A percentile compares a stretch with the other conserved stretches of the same genome.
Conservation (phyloP, 768 basidiomycete species). For the Boletales sp. region DNA sequence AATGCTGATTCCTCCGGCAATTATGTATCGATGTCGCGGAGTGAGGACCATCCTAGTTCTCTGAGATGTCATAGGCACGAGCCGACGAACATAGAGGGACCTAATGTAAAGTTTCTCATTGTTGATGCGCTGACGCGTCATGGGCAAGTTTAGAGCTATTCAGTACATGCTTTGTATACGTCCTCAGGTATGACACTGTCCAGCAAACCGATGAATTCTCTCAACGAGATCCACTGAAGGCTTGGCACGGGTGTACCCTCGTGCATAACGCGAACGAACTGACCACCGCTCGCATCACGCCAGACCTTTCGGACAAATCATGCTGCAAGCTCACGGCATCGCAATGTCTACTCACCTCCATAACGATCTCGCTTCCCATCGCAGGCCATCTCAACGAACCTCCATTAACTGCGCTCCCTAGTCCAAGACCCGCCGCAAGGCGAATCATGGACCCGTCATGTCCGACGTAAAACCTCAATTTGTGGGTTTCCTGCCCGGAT, state of each 20-base stretch:
- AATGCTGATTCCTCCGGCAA: too few species aligned
- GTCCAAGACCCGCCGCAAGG: conserved; percentile 38
- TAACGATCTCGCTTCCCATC: conserved; percentile 41
- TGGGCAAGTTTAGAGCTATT: not conserved
- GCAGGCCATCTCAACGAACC: conserved; percentile 43
- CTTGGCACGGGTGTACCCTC: conserved; percentile 39
- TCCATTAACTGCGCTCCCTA: conserved; percentile 27
- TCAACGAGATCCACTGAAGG: conserved; percentile 36
- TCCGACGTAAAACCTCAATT: conserved; percentile 42
- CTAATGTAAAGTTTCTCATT: too few species aligned
- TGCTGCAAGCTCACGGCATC: not conserved
- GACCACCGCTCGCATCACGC: conserved; percentile 19
- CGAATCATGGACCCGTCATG: conserved; percentile 45
- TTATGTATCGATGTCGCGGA: too few species aligned
- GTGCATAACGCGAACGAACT: conserved; percentile 42
- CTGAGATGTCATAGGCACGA: too few species aligned
- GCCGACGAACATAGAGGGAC: too few species aligned
- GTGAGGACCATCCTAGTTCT: too few species aligned
- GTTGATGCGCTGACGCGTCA: too few species aligned
- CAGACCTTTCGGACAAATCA: conserved; percentile 35
- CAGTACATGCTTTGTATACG: conserved; percentile 22
- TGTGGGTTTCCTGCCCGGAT: conserved; percentile 32
- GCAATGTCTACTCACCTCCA: conserved; percentile 32
- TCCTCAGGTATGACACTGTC: conserved; percentile 34
- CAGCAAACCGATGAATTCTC: conserved; percentile 33